Conservation (phyloP, 2,329 filamentous ascomycete genomes). For the Monosporascus sp. region DNA sequence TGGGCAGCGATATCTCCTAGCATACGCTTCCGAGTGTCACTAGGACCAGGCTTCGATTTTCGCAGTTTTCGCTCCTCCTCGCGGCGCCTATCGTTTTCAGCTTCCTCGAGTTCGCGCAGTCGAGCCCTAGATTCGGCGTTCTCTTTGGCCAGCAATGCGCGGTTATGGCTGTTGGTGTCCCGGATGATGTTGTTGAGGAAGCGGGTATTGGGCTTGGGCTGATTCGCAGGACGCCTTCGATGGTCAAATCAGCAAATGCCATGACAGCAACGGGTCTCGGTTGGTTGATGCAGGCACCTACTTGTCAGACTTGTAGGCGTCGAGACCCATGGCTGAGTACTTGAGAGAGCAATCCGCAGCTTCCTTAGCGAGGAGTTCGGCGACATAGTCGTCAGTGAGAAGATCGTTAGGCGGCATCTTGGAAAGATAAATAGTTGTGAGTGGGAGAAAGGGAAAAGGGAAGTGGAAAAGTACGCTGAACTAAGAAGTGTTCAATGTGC, state of each 20-base stretch:
- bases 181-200: slow-evolving; percentile 86
- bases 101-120: slow-evolving; percentile 55
- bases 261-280: neutral
- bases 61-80: slow-evolving; percentile 25
- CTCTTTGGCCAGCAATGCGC: slow-evolving; percentile 78
- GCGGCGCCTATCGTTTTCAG: slow-evolving; percentile 37
- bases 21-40: slow-evolving; percentile 53
- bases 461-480: neutral
- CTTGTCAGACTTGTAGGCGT: slow-evolving; percentile 53
- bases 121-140: slow-evolving; percentile 71
- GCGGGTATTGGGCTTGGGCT: slow-evolving; percentile 84
- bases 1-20: slow-evolving; percentile 58
- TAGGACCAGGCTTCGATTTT: slow-evolving; percentile 40
- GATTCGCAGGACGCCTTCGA: slow-evolving; percentile 52
- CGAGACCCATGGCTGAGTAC: slow-evolving; percentile 70
- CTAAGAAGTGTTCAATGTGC: neutral
- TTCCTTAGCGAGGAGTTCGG: slow-evolving; percentile 73
- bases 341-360: slow-evolving; percentile 68
- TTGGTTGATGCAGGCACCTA: slow-evolving; percentile 26
- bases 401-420: slow-evolving; percentile 33
- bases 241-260: slow-evolving; percentile 1
- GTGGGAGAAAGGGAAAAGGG: neutral
- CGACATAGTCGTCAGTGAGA: slow-evolving; percentile 73
- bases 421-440: neutral
- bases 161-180: slow-evolving; percentile 85